Evolutionary conservation across 2,329 filamentous ascomycete species (phyloP), one percentile per base, ranked within the genome.

Genomic region (Colletotrichum tropicale): DNA sequence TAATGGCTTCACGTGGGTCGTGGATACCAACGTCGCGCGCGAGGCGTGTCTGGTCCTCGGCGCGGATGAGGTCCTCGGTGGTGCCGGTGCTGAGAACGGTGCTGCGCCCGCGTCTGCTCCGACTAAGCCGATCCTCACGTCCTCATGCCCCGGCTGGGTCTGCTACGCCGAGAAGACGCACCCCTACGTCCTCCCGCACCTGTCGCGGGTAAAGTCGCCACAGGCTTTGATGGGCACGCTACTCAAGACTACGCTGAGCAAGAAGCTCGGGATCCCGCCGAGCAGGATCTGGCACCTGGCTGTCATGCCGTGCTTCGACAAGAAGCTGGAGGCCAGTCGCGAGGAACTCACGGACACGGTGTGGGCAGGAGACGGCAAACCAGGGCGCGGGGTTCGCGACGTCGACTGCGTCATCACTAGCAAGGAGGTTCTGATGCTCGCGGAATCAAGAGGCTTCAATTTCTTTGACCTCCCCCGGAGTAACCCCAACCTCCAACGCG

Each of bases 121-220:
- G 9, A 60, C 81, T 26, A 87, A 87, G 70, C 94, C 95, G 0
- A 92, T 96, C 34, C 89, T 99, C 58, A 95, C 96, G 10, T 96
- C 96, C 5, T 95, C 95, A 24, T 99, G 97, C 83, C 97, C 97
- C 1, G 97, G 97, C 9, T 99, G 98, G 96, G 96, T 99, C 71
- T 99, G 97, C 86, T 99, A 99, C 82, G 96, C 96, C 30, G 97
- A 99, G 84, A 98, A 99, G 87, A 98, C 96, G 71, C 97, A 99
- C 81, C 96, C 97, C 3, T 94, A 98, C 81, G 93, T 98, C 71
- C 89, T 99, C 66, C 95, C 96, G 32, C 96, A 99, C 84, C 89
- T 99, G 70, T 98, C 96, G 74, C 92, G 92, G 66, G 89, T 98
- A 77, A 99, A 98, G 84, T 98, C 96, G 7, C 96, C 97, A 16